Percentiles rank a stretch among this genome's conserved stretches.
Conservation (phyloP, 805 yeast genomes). For the Yueomyces sinensis region DNA sequence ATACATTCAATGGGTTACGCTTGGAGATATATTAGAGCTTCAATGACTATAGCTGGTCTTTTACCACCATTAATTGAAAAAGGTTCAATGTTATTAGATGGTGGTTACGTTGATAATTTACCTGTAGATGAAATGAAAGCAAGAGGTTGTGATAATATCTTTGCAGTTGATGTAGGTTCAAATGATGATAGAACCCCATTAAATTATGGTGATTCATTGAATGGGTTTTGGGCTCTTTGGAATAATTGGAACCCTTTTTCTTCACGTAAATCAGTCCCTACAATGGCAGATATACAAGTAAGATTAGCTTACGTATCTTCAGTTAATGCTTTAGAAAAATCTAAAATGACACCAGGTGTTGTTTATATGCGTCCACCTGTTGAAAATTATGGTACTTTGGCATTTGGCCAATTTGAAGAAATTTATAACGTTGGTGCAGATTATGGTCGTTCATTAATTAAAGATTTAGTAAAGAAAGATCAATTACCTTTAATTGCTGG, state of each 20-base stretch:
- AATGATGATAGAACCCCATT: constrained; percentile 83
- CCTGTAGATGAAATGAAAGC: constrained; percentile 88
- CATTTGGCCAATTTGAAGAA: constrained; percentile 84
- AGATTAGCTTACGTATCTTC: constrained; percentile 90
- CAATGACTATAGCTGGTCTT: constrained; percentile 92
- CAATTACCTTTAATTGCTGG: constrained; percentile 56
- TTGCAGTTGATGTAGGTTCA: constrained; percentile 95
- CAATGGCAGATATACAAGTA: constrained; percentile 89
- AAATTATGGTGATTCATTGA: constrained; percentile 84
- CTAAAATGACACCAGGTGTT: constrained; percentile 75
- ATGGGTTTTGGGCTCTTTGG: constrained; percentile 83
- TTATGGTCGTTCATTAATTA: constrained; percentile 51
- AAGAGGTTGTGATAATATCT: constrained; percentile 71
- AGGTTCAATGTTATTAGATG: constrained; percentile 89
- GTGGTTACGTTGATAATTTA: constrained; percentile 89
- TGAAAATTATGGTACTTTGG: constrained; percentile 82
- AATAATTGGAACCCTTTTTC: constrained; percentile 89
- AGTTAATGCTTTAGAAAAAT: constrained; percentile 82
- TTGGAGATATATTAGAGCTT: constrained; percentile 91
- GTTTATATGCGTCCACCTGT: constrained; percentile 88
- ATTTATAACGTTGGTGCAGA: constrained; percentile 68
- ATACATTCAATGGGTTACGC: constrained; percentile 85
- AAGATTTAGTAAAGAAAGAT: constrained; percentile 37
- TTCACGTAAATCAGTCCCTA: constrained; percentile 75
- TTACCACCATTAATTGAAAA: constrained; percentile 74